Evolutionary conservation across 2,329 filamentous ascomycete species (phyloP), one percentile per base, ranked within the genome.

Genomic region (Dactylellina drechsleri): DNA sequence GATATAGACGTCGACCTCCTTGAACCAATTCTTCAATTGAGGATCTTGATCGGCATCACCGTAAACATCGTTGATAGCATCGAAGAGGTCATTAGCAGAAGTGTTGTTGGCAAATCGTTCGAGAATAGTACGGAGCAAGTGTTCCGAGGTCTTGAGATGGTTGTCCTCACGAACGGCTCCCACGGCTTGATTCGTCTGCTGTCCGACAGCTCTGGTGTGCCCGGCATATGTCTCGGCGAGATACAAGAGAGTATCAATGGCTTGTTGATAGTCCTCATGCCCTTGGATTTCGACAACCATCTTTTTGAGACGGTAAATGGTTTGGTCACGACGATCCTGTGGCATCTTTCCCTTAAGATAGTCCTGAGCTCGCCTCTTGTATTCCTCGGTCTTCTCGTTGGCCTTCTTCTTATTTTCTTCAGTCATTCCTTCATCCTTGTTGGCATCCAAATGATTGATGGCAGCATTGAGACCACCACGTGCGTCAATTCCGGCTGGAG

Each of bases 261-360:
- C 95, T 82, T 91, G 87, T 79, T 93, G 89, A 83, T 98, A 99
- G 80, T 99, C 94, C 71, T 92, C 88, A 81, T 98, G 95, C 67
- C 94, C 92, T 84, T 99, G 95, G 79, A 96, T 93, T 83, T 99
- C 95, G 53, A 97, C 89, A 45, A 99, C 85, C 91, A 98, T 96
- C 88, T 98, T 98, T 89, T 94, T 99, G 78, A 99, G 84, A 43
- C 95, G 91, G 87, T 89, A 97, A 79, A 97, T 90, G 66, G 90
- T 90, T 85, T 97, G 93, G 6, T 98, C 93, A 75, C 93, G 92
- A 74, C 95, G 92, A 82, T 98, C 93, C 83, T 94, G 85, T 0
- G 95, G 93, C 83, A 99, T 87, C 86, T 98, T 99, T 80, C 89
- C 87, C 79, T 88, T 86, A 66, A 97, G 84, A 81, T 98, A 98